phyloP scores from a whole-genome alignment of 2,329 filamentous ascomycete species.

The Diplocarpon rosae region DNA sequence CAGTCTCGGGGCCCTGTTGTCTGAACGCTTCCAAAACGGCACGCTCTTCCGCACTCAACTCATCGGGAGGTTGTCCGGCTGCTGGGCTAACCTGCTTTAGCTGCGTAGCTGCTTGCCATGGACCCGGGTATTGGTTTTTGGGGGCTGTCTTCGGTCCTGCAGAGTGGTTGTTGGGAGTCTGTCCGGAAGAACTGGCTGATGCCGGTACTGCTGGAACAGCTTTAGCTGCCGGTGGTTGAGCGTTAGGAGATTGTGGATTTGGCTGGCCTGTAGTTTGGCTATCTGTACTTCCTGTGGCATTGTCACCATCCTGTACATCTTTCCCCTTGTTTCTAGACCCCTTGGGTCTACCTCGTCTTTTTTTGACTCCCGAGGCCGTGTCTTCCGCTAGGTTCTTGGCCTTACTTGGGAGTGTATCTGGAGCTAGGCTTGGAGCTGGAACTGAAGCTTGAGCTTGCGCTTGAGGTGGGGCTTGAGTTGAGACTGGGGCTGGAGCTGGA shows the following conservation, averaged over 20 bases:
- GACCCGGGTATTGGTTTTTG: conserved; percentile 16
- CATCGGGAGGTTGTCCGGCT: conserved; percentile 11
- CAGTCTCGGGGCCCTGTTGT: conserved; percentile 12
- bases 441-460: too few species aligned
- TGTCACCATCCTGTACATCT: conserved; percentile 13
- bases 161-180: conserved; percentile 3
- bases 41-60: conserved; percentile 25
- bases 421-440: conserved; percentile 17
- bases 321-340: conserved; percentile 38
- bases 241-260: conserved; percentile 12
- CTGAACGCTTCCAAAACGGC: conserved; percentile 27
- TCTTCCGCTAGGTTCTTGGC: conserved; percentile 8
- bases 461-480: too few species aligned
- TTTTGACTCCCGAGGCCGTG: conserved; percentile 21
- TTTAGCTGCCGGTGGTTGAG: conserved; percentile 10
- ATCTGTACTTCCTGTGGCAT: conserved; percentile 2
- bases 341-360: conserved; percentile 35
- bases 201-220: conserved; percentile 1
- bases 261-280: conserved; percentile 13
- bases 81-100: conserved; percentile 3
- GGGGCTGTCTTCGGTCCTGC: conserved; percentile 5
- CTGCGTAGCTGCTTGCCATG: conserved; percentile 18
- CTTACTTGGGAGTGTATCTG: conserved; percentile 10
- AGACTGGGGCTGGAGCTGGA: too few species aligned
- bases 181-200: background rate